Conservation (phyloP, 2,329 filamentous ascomycete genomes). For the Cryphonectria japonica region DNA sequence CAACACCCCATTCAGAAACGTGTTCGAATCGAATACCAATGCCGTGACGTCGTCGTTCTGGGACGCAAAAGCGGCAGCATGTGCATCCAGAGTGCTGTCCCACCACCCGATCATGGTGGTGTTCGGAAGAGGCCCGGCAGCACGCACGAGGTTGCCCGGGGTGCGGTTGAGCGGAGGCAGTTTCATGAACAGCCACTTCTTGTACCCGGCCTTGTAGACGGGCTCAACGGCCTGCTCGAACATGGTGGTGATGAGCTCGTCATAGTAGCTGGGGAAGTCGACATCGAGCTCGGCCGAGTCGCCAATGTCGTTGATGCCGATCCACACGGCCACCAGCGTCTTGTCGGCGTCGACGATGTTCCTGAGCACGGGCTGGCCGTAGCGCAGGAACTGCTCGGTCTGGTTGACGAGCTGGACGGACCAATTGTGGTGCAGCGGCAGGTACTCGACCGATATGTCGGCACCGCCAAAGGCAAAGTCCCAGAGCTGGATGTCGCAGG, state of each 20-base stretch:
- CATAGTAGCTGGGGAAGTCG: constrained; percentile 50
- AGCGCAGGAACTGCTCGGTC: constrained; percentile 50
- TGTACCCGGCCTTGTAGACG: constrained; percentile 48
- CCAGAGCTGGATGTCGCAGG: constrained; percentile 55
- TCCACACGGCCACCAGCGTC: constrained; percentile 56
- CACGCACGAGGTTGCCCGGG: constrained; percentile 39
- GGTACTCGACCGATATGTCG: constrained; percentile 50
- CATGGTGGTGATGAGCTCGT: constrained; percentile 44
- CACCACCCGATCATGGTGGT: constrained; percentile 50
- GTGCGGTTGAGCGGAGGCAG: constrained; percentile 54
- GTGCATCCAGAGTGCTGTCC: constrained; percentile 42
- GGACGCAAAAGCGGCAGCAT: constrained; percentile 41
- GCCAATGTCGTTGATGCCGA: constrained; percentile 60
- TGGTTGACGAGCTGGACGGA: constrained; percentile 55
- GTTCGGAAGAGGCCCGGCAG: constrained; percentile 45
- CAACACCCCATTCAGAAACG: constrained; percentile 38
- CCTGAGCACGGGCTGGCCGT: constrained; percentile 47
- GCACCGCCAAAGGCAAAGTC: constrained; percentile 60
- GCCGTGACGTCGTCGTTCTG: constrained; percentile 31
- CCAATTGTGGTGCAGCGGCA: constrained; percentile 54
- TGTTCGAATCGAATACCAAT: constrained; percentile 39
- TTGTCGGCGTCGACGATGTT: constrained; percentile 39
- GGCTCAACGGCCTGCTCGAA: constrained; percentile 45
- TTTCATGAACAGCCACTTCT: constrained; percentile 54
- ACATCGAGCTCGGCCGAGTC: constrained; percentile 49